A percentile compares a stretch with the other conserved stretches of the same genome.
These are phyloP conservation scores for Mycena floridula DNA, from an alignment of 768 basidiomycete genomes.

Conservation along the genomic window DNA sequence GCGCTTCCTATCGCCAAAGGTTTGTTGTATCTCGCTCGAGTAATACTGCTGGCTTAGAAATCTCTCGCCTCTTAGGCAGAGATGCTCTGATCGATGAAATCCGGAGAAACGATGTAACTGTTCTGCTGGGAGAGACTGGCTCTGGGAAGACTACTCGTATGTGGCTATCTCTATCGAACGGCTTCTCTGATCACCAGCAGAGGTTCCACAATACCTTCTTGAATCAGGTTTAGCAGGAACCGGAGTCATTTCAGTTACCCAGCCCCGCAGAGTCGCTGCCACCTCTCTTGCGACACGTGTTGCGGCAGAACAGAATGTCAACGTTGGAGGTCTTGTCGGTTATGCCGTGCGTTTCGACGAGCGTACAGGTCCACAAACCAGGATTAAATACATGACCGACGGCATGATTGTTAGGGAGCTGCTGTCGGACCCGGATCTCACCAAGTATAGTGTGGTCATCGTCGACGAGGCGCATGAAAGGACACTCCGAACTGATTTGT, in stretches of 20 bases:
- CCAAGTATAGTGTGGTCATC: slow-evolving; percentile 80
- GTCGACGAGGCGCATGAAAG: slow-evolving; percentile 98
- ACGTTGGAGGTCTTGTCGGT: slow-evolving; percentile 76
- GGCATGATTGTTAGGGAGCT: slow-evolving; percentile 97
- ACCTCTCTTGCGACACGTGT: slow-evolving; percentile 92
- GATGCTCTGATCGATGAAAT: slow-evolving; percentile 73
- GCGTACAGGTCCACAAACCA: slow-evolving; percentile 58
- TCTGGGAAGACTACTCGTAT: slow-evolving; percentile 97
- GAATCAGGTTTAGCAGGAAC: slow-evolving; percentile 69
- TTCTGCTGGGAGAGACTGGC: slow-evolving; percentile 94
- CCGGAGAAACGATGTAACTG: slow-evolving; percentile 71
- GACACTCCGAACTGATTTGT: slow-evolving; percentile 87
- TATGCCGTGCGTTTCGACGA: slow-evolving; percentile 98
- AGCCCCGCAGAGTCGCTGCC: slow-evolving; percentile 92
- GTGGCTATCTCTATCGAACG: slow-evolving; percentile 25
- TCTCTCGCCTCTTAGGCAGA: slow-evolving; percentile 51
- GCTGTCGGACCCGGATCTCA: slow-evolving; percentile 68
- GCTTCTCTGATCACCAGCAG: slow-evolving; percentile 32
- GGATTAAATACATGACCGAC: slow-evolving; percentile 95
- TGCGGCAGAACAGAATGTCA: slow-evolving; percentile 69
- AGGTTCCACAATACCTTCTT: slow-evolving; percentile 93
- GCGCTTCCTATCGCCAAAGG: slow-evolving; percentile 79
- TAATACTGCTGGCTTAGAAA: slow-evolving; percentile 1
- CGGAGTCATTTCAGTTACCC: slow-evolving; percentile 86
- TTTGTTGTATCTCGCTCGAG: slow-evolving; percentile 22